Evolutionary conservation across 352 stramenopile genomes (phyloP), one percentile per base, ranked within the genome.

Genomic region (Phytopythium helicoides): DNA sequence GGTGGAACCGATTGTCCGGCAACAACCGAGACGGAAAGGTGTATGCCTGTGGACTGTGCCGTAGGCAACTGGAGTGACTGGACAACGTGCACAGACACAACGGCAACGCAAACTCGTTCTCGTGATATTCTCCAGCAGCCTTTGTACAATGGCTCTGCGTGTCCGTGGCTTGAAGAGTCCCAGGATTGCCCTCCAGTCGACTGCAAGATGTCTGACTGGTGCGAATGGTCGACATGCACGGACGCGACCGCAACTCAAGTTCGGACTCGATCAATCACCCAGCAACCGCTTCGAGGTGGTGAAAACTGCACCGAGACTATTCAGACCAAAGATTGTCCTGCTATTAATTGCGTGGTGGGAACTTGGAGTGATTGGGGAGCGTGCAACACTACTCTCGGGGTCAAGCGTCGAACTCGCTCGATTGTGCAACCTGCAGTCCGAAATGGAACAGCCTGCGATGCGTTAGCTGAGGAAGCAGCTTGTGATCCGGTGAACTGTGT

Each of bases 401-500:
- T 54, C 2, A 76, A 81, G 55, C 58, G 34, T 7, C 62, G 57
- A 14, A 58, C 40, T 10, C 62, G 71, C 23, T 19, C 34, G 9
- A 18, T 72, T 9, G 40, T 60, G 2, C 54, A 70, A 9, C 64
- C 59, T 10, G 31, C 62, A 0, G 54, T 79, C n/a, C 66, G 68
- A 2, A 58, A 64, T 33, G 71, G 71, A 36, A 52, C 36, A 1
- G 58, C 49, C 1, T 81, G 68, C 37, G 56, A 64, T 1, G 58
- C 54, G 0, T 65, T 80, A 3, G 16, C 58, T 15, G 68, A 83
- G 4, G 51, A 73, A 11, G 56, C 47, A 1, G 21, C 36, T 0
- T 83, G 72, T 18, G 66, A 76, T 19, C 25, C 64, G 0, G 54
- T 82, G 23, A 65, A 82, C 41, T 92, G 81, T 22, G 45, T 52